phyloP scores from a whole-genome alignment of 768 basidiomycete species.

The Trametes sanguinea region DNA sequence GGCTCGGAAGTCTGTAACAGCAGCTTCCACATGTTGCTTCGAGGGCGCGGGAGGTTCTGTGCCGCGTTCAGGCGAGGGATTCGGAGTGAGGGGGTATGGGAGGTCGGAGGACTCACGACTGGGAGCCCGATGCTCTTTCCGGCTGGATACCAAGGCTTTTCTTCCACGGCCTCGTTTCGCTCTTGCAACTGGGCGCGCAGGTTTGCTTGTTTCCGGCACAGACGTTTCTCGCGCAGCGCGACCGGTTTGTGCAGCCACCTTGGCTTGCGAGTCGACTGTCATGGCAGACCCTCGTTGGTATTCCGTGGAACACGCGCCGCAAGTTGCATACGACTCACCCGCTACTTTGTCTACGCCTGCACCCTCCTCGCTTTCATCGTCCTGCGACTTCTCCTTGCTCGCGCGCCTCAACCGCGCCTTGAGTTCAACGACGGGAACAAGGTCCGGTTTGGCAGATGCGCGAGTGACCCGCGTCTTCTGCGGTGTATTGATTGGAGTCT shows the following conservation, averaged over 20 bases:
- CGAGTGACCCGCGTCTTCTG: constrained; percentile 16
- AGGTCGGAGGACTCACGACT: not conserved
- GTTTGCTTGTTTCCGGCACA: not conserved
- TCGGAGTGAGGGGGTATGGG: not conserved
- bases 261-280: not conserved
- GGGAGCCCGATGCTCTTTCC: not conserved
- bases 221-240: not conserved
- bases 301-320: not conserved
- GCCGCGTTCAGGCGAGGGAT: not conserved
- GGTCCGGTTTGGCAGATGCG: constrained; percentile 7
- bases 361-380: not conserved
- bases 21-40: not conserved
- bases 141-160: not conserved
- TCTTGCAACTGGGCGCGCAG: not conserved
- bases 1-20: not conserved
- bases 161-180: not conserved
- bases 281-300: not conserved
- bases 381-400: not conserved
- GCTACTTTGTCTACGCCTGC: not conserved
- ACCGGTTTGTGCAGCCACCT: not conserved
- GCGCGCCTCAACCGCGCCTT: constrained; percentile 6
- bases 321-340: not conserved
- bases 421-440: constrained; percentile 21
- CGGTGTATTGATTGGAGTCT: constrained; percentile 31
- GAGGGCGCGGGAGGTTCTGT: not conserved